Evolutionary conservation across 192 early-diverging fungal species (phyloP).

Genomic region (Coemansia sp.): DNA sequence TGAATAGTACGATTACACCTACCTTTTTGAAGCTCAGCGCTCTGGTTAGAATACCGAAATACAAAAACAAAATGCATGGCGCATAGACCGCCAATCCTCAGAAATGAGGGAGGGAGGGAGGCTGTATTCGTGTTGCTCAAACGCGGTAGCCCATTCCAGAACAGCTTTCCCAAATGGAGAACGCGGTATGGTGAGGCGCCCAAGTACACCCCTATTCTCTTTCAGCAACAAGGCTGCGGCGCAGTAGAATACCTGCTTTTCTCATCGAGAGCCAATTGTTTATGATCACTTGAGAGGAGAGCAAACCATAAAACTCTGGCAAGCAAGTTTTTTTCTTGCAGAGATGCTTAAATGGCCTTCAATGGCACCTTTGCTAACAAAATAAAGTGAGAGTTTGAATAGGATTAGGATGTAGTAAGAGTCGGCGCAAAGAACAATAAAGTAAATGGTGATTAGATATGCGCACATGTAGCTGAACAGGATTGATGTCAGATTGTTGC

Average conservation of each 20-base stretch:
- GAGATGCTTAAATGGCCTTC: neutral
- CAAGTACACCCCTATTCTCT: neutral
- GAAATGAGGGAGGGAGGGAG: neutral
- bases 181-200: neutral
- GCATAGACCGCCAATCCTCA: neutral
- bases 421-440: neutral
- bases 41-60: neutral
- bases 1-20: conserved; percentile 2
- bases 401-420: neutral
- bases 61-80: neutral
- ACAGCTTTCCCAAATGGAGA: neutral
- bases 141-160: neutral
- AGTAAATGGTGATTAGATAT: neutral
- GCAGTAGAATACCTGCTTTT: neutral
- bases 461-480: neutral
- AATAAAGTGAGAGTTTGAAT: neutral
- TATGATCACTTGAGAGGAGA: neutral
- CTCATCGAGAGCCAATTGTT: neutral
- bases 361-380: neutral
- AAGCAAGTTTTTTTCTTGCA: neutral
- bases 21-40: neutral
- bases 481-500: conserved; percentile 1
- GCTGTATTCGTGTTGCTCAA: neutral
- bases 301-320: neutral
- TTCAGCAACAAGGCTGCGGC: neutral